These are phyloP conservation scores for Penicillium turbatum DNA, from an alignment of 495 filamentous ascomycete species.

Conservation along the genomic window DNA sequence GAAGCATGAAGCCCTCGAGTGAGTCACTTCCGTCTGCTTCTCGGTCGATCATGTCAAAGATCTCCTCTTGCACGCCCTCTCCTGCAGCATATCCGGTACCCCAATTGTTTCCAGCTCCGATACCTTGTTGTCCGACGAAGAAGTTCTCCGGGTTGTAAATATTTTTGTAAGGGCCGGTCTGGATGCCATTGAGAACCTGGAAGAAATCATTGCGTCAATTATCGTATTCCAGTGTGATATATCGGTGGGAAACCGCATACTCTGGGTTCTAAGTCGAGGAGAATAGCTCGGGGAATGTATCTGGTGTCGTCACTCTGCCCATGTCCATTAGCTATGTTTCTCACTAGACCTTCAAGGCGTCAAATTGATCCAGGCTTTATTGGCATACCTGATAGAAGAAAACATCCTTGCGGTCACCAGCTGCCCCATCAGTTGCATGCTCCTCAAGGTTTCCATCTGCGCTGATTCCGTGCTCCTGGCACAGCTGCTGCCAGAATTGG, in stretches of 20 bases:
- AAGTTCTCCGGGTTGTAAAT: conserved; percentile 99
- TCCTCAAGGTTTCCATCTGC: conserved; percentile 95
- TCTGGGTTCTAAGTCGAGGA: conserved; percentile 90
- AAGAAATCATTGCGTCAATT: conserved; percentile 5
- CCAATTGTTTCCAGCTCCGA: conserved; percentile 97
- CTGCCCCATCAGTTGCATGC: conserved; percentile 79
- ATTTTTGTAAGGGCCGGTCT: conserved; percentile 88
- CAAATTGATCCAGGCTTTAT: background rate
- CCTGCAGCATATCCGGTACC: conserved; percentile 91
- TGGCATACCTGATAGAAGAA: conserved; percentile 86
- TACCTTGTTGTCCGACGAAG: conserved; percentile 85
- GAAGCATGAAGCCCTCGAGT: conserved; percentile 96
- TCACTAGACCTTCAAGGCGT: background rate
- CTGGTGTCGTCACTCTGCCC: conserved; percentile 83
- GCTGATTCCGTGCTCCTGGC: conserved; percentile 95
- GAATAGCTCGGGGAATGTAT: conserved; percentile 94
- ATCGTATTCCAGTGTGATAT: background rate
- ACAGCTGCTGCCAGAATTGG: conserved; percentile 97
- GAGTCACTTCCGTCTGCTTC: conserved; percentile 98
- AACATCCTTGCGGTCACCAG: conserved; percentile 92
- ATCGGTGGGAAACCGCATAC: conserved; percentile 44
- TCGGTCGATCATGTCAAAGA: conserved; percentile 99
- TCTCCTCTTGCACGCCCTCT: conserved; percentile 88
- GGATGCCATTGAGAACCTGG: conserved; percentile 88
- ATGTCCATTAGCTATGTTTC: conserved; percentile 5